Evolutionary conservation across 2,329 filamentous ascomycete genomes (phyloP).

Genomic region (Penicillium fuscoglaucum): DNA sequence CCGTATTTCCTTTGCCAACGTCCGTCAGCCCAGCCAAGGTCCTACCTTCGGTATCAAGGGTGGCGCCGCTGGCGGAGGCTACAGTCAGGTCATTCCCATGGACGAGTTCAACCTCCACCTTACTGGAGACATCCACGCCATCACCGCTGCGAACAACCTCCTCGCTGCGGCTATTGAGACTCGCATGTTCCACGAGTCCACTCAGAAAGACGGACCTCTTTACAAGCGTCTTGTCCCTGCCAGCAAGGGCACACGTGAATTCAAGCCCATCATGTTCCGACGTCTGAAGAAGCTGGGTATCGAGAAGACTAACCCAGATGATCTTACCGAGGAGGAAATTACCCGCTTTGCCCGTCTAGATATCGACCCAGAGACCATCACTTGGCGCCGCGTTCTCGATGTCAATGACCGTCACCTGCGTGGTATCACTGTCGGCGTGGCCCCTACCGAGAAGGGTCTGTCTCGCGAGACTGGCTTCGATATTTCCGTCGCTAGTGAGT

Average conservation of each 20-base stretch:
- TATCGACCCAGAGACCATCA: constrained; percentile 95
- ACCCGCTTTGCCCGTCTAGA: constrained; percentile 86
- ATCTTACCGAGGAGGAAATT: constrained; percentile 88
- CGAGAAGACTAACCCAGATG: constrained; percentile 87
- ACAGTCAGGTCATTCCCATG: constrained; percentile 99
- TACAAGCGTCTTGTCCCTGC: constrained; percentile 83
- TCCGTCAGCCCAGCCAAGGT: constrained; percentile 93
- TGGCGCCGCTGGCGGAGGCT: constrained; percentile 92
- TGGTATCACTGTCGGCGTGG: constrained; percentile 83
- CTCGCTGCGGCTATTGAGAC: constrained; percentile 96
- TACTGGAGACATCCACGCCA: constrained; percentile 96
- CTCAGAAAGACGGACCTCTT: constrained; percentile 84
- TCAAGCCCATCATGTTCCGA: constrained; percentile 87
- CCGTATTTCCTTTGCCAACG: constrained; percentile 90
- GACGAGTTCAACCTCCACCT: constrained; percentile 98
- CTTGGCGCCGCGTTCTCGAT: constrained; percentile 92
- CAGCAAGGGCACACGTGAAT: constrained; percentile 86
- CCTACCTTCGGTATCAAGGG: constrained; percentile 99
- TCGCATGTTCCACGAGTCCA: constrained; percentile 96
- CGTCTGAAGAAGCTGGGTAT: constrained; percentile 95
- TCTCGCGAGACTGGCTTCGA: constrained; percentile 91
- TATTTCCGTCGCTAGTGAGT: constrained; percentile 95
- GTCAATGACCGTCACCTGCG: constrained; percentile 95
- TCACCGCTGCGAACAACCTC: constrained; percentile 95
- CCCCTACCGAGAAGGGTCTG: constrained; percentile 85